A percentile compares a stretch with the other conserved stretches of the same genome.
Conservation (phyloP, 2,329 filamentous ascomycete species). For the Albophoma yamanashiensis region DNA sequence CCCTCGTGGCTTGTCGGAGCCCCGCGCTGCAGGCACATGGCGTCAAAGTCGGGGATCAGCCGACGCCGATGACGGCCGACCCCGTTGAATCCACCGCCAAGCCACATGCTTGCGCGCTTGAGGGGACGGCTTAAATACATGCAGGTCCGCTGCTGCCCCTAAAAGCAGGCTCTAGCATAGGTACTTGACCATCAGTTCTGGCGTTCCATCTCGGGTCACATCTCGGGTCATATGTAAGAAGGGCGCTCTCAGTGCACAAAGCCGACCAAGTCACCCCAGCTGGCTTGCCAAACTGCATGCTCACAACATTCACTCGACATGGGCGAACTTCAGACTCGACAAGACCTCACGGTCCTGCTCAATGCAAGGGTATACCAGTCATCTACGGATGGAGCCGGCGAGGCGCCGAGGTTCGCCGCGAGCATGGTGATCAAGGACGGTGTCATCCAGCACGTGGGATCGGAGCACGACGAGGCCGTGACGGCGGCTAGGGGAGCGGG, state of each 20-base stretch:
- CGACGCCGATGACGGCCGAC: neutral
- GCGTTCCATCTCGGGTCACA: neutral
- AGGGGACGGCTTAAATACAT: neutral
- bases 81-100: neutral
- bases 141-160: neutral
- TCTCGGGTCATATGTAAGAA: neutral
- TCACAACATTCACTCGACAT: slow-evolving; percentile 1
- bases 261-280: neutral
- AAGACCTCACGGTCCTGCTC: slow-evolving; percentile 6
- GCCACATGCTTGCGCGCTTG: neutral
- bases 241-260: neutral
- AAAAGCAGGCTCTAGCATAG: neutral
- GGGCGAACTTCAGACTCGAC: slow-evolving; percentile 1
- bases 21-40: neutral
- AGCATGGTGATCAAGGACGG: slow-evolving; percentile 23
- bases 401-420: slow-evolving; percentile 6
- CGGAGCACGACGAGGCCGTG: slow-evolving; percentile 13
- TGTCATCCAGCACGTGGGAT: slow-evolving; percentile 22
- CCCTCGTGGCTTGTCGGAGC: neutral
- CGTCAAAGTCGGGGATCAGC: neutral
- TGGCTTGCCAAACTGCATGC: neutral
- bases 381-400: neutral
- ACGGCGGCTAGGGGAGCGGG: slow-evolving; percentile 12
- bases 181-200: neutral
- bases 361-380: slow-evolving; percentile 11